Percentiles rank a stretch among this genome's conserved stretches.
Conservation (phyloP, 225 moss, liverwort and hornwort species). For the Physcomitrellopsis africana region DNA sequence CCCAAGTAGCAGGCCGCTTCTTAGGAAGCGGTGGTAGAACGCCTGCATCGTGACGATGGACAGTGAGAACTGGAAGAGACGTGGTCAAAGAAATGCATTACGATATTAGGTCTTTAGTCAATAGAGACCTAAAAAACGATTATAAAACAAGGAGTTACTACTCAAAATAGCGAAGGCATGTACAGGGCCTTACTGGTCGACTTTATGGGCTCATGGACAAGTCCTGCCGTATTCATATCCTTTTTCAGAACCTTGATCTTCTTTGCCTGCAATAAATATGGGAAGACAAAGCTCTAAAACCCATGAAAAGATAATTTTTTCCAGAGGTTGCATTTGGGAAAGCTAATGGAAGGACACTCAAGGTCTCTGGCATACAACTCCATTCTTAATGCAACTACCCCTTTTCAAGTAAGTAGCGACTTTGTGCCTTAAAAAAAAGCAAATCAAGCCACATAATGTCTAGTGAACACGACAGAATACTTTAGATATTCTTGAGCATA, state of each 20-base stretch:
- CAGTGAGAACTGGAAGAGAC: slow-evolving; percentile 1
- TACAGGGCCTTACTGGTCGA: slow-evolving; percentile 32
- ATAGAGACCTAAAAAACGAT: neutral
- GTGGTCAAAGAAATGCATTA: neutral
- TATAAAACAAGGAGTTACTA: slow-evolving; percentile 23
- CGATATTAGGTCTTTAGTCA: neutral
- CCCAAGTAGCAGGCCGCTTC: slow-evolving; percentile 54
- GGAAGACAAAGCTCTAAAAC: neutral
- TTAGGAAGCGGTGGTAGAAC: slow-evolving; percentile 42
- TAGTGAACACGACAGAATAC: neutral
- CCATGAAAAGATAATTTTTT: neutral
- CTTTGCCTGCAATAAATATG: slow-evolving; percentile 34
- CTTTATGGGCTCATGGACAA: slow-evolving; percentile 29
- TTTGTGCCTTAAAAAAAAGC: neutral
- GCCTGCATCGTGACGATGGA: slow-evolving; percentile 29
- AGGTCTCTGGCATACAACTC: neutral
- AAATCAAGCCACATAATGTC: neutral
- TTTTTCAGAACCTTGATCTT: slow-evolving; percentile 28
- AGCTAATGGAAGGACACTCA: neutral
- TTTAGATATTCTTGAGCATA: neutral
- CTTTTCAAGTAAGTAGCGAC: slow-evolving; percentile 9
- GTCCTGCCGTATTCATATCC: slow-evolving; percentile 8
- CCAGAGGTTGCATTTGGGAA: neutral
- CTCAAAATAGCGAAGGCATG: neutral
- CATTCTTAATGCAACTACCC: neutral